Base-by-base conservation (phyloP, 2,329 filamentous ascomycete genomes). In the Diaporthe ampelina region DNA sequence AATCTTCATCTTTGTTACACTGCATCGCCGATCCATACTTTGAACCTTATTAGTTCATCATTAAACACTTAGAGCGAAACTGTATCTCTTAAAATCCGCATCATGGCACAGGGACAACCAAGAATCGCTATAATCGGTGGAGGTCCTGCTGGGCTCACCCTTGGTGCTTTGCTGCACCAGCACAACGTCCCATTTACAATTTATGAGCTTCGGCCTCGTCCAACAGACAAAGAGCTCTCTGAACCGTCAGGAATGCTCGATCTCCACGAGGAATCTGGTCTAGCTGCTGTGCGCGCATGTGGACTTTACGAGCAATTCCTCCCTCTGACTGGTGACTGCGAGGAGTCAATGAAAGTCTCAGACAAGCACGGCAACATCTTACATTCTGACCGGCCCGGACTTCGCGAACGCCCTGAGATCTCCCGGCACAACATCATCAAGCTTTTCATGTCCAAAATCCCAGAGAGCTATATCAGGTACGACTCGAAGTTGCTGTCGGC, bases 141-240 rank as follows among this genome's bases (percentile, higher is more conserved):
- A 15, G 86, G 86, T 15, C 86, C 86, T 0, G 81, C 81, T 1
- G 88, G 88, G 37, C 83, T 90, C 0, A 86, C 86, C 0, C 82
- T 90, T 7, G 87, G 82, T 32, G 80, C 81, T 29, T 82, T 89
- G 17, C 84, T 90, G 6, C 83, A 87, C 74, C 78, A 82, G 67
- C 77, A 81, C 48, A 75, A 78, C 68, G 78, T 85, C 54, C 79
- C 79, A 4, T 81, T 80, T 69, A 82, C 79, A 4, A 78, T 86
- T 59, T 84, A 80, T 48, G 84, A 86, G 52, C 78, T 82, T 1
- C 81, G 82, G 19, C 72, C 77, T 0, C 76, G 77, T 15, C 82
- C 81, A 13, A 80, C 78, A 1, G 68, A 76, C 0, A 77, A 77
- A 2, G 79, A 80, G 15, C 75, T 82, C 9, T 67, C 77, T 7